Conservation (phyloP, 176 grass and related monocot genomes). For the Ensete glaucum region DNA sequence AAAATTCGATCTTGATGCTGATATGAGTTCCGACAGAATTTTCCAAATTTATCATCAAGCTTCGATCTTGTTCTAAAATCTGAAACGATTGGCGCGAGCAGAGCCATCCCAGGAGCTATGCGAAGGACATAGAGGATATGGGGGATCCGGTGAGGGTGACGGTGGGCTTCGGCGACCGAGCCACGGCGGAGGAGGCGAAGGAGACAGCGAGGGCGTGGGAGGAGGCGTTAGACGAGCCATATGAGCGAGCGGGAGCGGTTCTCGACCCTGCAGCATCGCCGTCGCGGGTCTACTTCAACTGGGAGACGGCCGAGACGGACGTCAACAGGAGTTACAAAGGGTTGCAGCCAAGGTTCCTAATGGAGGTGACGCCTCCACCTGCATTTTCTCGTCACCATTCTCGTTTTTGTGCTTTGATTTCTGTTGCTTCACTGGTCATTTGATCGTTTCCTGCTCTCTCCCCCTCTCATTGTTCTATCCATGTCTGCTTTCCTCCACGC, state of each 20-base stretch:
- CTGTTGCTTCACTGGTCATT: neutral
- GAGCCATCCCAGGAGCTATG: constrained; percentile 69
- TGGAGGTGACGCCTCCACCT: constrained; percentile 48
- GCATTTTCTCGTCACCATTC: neutral
- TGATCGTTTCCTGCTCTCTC: neutral
- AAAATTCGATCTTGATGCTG: constrained; percentile 1
- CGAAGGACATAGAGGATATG: constrained; percentile 35
- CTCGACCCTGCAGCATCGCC: constrained; percentile 27
- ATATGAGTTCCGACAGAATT: neutral
- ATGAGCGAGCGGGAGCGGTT: constrained; percentile 47
- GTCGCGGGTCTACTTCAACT: constrained; percentile 45
- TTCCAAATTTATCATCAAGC: neutral
- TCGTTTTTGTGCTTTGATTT: neutral
- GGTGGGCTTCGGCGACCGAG: constrained; percentile 36
- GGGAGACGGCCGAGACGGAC: constrained; percentile 41
- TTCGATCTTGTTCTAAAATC: neutral
- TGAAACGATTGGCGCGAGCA: constrained; percentile 10
- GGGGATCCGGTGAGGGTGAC: constrained; percentile 18
- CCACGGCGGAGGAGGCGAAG: constrained; percentile 25
- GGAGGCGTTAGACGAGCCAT: constrained; percentile 66
- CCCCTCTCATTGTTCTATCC: neutral
- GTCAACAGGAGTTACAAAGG: constrained; percentile 59
- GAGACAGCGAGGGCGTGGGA: constrained; percentile 52
- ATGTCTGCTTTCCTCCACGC: no score
- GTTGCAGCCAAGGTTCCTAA: constrained; percentile 67